phyloP scores from a whole-genome alignment of 345 rosid species.

The Turritis glabra region DNA sequence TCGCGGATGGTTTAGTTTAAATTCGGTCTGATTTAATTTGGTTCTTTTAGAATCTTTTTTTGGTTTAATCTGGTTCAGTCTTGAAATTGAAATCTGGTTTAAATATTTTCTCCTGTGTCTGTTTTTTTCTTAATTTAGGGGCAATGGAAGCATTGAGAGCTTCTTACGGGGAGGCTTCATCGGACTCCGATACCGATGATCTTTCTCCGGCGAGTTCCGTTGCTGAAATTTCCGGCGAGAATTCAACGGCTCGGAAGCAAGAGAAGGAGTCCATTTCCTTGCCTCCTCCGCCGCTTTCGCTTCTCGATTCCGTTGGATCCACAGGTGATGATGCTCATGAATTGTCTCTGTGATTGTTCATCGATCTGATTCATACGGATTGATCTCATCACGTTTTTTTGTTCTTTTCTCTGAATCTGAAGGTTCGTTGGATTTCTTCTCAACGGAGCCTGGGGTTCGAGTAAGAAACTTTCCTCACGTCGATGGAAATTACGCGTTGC shows the following conservation, averaged over 20 bases:
- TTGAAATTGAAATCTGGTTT: neutral
- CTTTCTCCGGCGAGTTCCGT: neutral
- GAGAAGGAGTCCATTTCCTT: constrained; percentile 30
- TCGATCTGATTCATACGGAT: neutral
- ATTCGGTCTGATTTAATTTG: neutral
- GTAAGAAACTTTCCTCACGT: constrained; percentile 86
- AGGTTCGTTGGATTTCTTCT: constrained; percentile 40
- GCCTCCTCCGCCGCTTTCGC: constrained; percentile 83
- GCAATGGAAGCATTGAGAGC: constrained; percentile 71
- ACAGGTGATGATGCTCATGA: constrained; percentile 40
- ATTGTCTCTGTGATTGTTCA: neutral
- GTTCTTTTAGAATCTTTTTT: neutral
- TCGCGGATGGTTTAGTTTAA: neutral
- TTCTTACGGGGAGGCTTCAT: constrained; percentile 66
- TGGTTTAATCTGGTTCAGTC: neutral
- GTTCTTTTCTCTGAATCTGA: neutral
- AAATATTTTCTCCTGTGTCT: neutral
- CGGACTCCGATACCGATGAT: constrained; percentile 49
- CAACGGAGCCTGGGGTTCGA: constrained; percentile 49
- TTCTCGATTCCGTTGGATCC: constrained; percentile 60
- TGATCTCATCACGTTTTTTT: neutral
- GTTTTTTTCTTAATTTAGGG: neutral
- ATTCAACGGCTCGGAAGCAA: constrained; percentile 11
- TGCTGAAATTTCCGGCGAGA: neutral
- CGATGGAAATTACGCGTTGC: constrained; percentile 83